These are phyloP conservation scores for Magnaporthiopsis incrustans DNA, from an alignment of 2,329 filamentous ascomycete species.

Conservation along the genomic window DNA sequence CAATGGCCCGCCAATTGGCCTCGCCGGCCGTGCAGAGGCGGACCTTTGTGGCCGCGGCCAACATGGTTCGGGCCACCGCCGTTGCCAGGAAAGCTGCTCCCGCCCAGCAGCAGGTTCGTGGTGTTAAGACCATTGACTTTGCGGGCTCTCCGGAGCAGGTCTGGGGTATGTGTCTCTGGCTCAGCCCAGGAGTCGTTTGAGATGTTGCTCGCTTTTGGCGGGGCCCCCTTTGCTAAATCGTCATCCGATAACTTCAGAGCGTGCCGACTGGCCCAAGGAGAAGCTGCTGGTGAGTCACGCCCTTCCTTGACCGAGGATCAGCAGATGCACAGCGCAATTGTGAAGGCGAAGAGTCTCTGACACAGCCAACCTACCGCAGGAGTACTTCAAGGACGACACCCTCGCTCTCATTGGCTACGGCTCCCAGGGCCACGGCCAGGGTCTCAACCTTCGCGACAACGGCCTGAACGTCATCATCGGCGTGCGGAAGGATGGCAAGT, in stretches of 20 bases:
- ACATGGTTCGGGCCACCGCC: constrained; percentile 45
- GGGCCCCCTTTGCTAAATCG: not conserved
- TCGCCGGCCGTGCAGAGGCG: constrained; percentile 53
- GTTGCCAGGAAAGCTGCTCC: constrained; percentile 32
- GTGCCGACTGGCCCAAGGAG: constrained; percentile 95
- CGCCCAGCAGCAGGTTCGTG: constrained; percentile 60
- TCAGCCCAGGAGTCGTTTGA: not conserved
- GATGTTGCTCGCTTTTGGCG: not conserved
- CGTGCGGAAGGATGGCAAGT: constrained; percentile 96
- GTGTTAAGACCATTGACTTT: constrained; percentile 98
- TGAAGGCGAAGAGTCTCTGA: constrained; percentile 3
- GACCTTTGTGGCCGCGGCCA: constrained; percentile 53
- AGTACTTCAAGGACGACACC: constrained; percentile 99
- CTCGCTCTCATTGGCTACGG: constrained; percentile 98
- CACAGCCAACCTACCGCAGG: constrained; percentile 39
- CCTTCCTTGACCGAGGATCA: constrained; percentile 3
- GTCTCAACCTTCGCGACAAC: constrained; percentile 99
- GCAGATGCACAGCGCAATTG: not conserved
- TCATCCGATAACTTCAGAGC: constrained; percentile 51
- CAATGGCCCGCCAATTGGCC: constrained; percentile 55
- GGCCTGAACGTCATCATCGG: constrained; percentile 98
- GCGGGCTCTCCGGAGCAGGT: constrained; percentile 91
- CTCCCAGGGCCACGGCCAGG: constrained; percentile 97
- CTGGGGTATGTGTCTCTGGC: constrained; percentile 57
- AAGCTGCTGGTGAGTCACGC: constrained; percentile 77